A percentile compares a stretch with the other conserved stretches of the same genome.
phyloP scores from a whole-genome alignment of 495 filamentous ascomycete genomes.

The Hyaloscypha bicolor region DNA sequence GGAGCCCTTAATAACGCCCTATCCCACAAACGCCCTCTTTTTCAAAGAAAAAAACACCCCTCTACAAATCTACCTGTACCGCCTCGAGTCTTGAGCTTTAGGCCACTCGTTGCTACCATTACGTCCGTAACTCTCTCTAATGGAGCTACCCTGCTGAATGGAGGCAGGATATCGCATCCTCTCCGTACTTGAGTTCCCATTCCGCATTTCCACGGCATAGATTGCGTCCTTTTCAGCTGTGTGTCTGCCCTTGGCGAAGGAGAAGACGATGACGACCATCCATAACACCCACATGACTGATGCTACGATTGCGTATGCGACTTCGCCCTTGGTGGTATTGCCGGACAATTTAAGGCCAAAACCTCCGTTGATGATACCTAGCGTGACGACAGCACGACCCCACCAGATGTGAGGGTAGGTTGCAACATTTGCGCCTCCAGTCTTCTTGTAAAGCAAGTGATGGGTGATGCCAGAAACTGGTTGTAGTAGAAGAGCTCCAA shows the following conservation, averaged over 20 bases:
- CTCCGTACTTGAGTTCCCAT: neutral
- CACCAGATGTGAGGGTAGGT: slow-evolving; percentile 69
- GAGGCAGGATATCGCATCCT: neutral
- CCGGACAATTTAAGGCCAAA: slow-evolving; percentile 59
- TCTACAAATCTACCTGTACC: neutral
- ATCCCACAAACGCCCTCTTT: neutral
- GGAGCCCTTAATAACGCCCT: neutral
- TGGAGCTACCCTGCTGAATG: neutral
- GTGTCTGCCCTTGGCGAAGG: slow-evolving; percentile 11
- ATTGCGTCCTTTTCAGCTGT: neutral
- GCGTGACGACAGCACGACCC: slow-evolving; percentile 60
- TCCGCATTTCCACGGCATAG: neutral
- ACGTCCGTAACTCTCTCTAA: neutral
- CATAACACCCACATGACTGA: slow-evolving; percentile 43
- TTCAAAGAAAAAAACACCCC: neutral
- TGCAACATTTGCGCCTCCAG: slow-evolving; percentile 50
- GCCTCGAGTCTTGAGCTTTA: neutral
- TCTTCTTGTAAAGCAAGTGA: slow-evolving; percentile 56
- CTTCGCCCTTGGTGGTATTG: slow-evolving; percentile 33
- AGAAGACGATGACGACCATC: slow-evolving; percentile 26
- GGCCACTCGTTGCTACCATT: neutral
- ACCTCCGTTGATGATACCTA: slow-evolving; percentile 73
- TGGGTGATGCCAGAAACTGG: slow-evolving; percentile 65
- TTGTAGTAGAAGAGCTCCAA: slow-evolving; percentile 59
- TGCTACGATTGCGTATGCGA: slow-evolving; percentile 63